These are phyloP conservation scores for Ustilago curta DNA, from an alignment of 1,284 basidiomycete genomes.

Conservation along the genomic window DNA sequence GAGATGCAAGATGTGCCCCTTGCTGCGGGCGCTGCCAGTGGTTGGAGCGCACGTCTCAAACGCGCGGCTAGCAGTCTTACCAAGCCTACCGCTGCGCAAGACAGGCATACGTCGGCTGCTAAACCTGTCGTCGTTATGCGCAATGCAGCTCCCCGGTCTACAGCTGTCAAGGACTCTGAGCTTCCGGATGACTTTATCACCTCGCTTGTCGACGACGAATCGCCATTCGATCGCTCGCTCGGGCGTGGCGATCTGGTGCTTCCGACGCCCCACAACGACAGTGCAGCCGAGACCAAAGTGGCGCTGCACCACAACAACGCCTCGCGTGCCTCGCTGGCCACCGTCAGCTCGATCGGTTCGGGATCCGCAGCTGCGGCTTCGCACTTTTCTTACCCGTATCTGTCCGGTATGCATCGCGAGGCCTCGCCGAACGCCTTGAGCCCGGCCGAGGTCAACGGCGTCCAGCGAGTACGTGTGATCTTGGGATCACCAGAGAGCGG, in stretches of 20 bases:
- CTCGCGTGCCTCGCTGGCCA: constrained; percentile 13
- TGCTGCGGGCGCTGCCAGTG: constrained; percentile 18
- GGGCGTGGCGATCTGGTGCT: constrained; percentile 17
- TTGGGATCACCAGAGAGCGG: constrained; percentile 20
- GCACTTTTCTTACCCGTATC: constrained; percentile 61
- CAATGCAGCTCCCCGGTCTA: constrained; percentile 15
- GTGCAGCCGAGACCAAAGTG: not conserved
- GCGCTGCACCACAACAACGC: constrained; percentile 16
- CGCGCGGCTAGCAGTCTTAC: constrained; percentile 25
- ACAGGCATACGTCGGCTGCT: constrained; percentile 21
- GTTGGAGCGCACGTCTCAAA: constrained; percentile 29
- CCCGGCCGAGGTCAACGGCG: not conserved
- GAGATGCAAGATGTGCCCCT: constrained; percentile 5
- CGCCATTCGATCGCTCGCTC: constrained; percentile 2
- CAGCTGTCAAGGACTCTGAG: constrained; percentile 1
- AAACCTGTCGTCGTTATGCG: constrained; percentile 20
- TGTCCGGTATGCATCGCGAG: constrained; percentile 51
- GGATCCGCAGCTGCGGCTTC: constrained; percentile 17
- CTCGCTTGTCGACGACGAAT: constrained; percentile 31
- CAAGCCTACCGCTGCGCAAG: not conserved
- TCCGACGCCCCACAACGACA: constrained; percentile 1
- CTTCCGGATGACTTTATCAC: constrained; percentile 49
- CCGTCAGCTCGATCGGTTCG: constrained; percentile 11
- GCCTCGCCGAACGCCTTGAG: not conserved
- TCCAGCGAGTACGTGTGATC: constrained; percentile 26